A percentile compares a stretch with the other conserved stretches of the same genome.
These are phyloP conservation scores for Arachnomyces sp. DNA, from an alignment of 2,329 filamentous ascomycete genomes.

Conservation along the genomic window DNA sequence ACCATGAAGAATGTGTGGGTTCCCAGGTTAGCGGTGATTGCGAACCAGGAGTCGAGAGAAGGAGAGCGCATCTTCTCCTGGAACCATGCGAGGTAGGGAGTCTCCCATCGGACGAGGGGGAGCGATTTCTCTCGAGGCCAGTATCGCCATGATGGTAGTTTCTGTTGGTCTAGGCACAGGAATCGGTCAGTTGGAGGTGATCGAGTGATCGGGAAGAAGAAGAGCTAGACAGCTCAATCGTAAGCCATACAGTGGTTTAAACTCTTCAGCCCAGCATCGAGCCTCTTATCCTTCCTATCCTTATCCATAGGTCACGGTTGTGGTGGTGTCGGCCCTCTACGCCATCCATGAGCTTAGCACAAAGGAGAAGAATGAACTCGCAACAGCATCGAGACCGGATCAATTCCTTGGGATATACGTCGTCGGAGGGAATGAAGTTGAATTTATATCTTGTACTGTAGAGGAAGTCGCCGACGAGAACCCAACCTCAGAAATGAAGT, in stretches of 20 bases:
- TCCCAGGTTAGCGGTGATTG: slow-evolving; percentile 88
- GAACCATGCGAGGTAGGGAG: slow-evolving; percentile 80
- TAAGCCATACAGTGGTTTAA: slow-evolving; percentile 60
- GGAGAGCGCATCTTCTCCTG: slow-evolving; percentile 75
- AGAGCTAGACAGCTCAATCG: slow-evolving; percentile 2
- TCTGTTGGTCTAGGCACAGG: slow-evolving; percentile 60
- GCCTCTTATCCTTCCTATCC: slow-evolving; percentile 26
- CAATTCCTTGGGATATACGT: too few relatives aligned
- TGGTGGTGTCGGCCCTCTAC: not conserved
- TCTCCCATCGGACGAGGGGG: slow-evolving; percentile 88
- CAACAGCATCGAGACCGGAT: too few relatives aligned
- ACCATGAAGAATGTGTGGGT: slow-evolving; percentile 99
- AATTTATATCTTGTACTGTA: too few relatives aligned
- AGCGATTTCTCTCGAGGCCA: slow-evolving; percentile 70
- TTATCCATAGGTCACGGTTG: slow-evolving; percentile 27
- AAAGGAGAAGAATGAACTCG: too few relatives aligned
- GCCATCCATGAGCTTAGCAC: too few relatives aligned
- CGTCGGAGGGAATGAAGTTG: too few relatives aligned
- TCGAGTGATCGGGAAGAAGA: slow-evolving; percentile 1
- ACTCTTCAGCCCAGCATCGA: slow-evolving; percentile 66
- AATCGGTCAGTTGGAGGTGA: not conserved
- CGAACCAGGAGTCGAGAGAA: slow-evolving; percentile 90
- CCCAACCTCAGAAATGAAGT: too few relatives aligned
- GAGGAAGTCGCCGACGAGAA: too few relatives aligned
- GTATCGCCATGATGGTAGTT: slow-evolving; percentile 85